Evolutionary conservation across 2,329 filamentous ascomycete genomes (phyloP).

Genomic region (Aspergillus vadensis): DNA sequence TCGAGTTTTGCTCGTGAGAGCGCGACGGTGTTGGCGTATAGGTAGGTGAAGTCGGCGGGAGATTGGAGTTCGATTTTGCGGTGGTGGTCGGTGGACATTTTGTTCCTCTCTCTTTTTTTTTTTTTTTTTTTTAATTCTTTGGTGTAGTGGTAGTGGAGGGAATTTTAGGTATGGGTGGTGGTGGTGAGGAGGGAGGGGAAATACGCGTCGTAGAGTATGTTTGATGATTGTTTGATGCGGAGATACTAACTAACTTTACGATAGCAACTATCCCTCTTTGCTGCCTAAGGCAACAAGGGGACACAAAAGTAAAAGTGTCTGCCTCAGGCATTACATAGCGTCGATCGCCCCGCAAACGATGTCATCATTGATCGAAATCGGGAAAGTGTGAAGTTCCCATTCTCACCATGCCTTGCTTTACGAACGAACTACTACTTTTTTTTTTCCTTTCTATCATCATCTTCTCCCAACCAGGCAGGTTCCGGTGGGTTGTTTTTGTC

Average conservation of each 20-base stretch:
- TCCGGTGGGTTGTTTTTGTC: background rate
- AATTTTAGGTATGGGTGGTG: too few species aligned
- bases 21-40: slow-evolving; percentile 48
- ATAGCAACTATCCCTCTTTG: background rate
- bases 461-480: slow-evolving; percentile 3
- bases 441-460: slow-evolving; percentile 6
- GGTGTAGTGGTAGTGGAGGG: background rate
- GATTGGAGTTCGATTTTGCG: slow-evolving; percentile 56
- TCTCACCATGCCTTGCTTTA: background rate
- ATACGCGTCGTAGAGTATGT: slow-evolving; percentile 6
- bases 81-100: slow-evolving; percentile 42
- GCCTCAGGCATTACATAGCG: slow-evolving; percentile 18
- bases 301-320: background rate
- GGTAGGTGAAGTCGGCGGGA: slow-evolving; percentile 51
- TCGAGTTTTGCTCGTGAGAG: slow-evolving; percentile 52
- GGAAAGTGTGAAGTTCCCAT: background rate
- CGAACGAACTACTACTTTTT: too few species aligned
- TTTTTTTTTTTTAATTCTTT: background rate
- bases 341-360: slow-evolving; percentile 22
- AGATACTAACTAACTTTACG: background rate
- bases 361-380: slow-evolving; percentile 22
- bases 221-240: background rate
- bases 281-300: background rate
- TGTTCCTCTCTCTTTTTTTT: background rate
- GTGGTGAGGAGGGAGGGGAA: background rate